Base-by-base conservation (phyloP, 78 protist species). In the Monosiga brevicollis region DNA sequence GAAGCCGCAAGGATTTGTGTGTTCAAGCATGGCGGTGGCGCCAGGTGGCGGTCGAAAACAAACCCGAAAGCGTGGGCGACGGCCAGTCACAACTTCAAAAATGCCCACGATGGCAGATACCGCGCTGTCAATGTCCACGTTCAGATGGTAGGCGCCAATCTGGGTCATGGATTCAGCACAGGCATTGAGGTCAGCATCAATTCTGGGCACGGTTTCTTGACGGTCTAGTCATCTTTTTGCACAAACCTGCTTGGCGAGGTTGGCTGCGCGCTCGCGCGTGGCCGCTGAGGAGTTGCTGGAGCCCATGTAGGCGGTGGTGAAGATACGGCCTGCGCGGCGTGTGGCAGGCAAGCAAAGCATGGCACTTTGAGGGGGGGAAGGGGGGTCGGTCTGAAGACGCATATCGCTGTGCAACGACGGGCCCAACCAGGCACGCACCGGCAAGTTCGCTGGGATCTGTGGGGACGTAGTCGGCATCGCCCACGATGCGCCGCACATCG, bases 271-370 rank as follows among this genome's bases (percentile, higher is more conserved):
- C 43, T 1, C 74, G n/a, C 91, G 83, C n/a, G 94, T 93, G 40
- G 80, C 92, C 15, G 42, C 23, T 10, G 88, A 41, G 26, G 86
- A 74, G 78, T 90, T 87, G 38, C 35, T 39, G 29, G 93, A 79
- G 6, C 91, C 97, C 88, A 91, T 85, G 79, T 91, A 94, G 37
- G 90, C 84, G 0, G 94, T 89, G 80, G 22, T 20, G 38, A 93
- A 78, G 29, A 93, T 49, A 6, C 15, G 6, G 62, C 29, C 62
- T 49, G 62, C n/a, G n/a, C n/a, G n/a, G n/a, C n/a, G n/a, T n/a
- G n/a, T n/a, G n/a, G n/a, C n/a, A n/a, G n/a, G n/a, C n/a, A n/a
- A n/a, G n/a, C n/a, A n/a, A n/a, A n/a, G n/a, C n/a, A n/a, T n/a
- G n/a, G n/a, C n/a, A n/a, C n/a, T n/a, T n/a, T n/a, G n/a, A n/a